phyloP scores from a whole-genome alignment of 2,329 filamentous ascomycete species.

The Diaporthe citri region DNA sequence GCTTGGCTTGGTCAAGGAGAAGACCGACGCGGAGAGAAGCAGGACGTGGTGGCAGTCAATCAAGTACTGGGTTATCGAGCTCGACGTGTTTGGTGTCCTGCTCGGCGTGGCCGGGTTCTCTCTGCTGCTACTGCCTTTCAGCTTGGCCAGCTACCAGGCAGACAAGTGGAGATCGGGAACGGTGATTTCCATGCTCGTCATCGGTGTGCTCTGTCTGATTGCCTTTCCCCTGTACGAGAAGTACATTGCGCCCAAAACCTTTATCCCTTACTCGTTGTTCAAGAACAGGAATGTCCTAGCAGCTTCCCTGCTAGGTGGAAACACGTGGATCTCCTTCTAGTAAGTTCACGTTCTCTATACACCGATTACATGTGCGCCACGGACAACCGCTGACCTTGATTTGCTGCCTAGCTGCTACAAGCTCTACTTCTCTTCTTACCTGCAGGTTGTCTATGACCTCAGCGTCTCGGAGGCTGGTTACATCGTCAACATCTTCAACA shows the following conservation, averaged over 20 bases:
- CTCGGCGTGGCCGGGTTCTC: slow-evolving; percentile 28
- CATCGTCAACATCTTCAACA: slow-evolving; percentile 32
- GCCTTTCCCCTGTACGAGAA: slow-evolving; percentile 16
- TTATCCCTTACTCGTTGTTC: slow-evolving; percentile 21
- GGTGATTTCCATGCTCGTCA: slow-evolving; percentile 24
- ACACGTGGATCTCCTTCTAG: slow-evolving; percentile 28
- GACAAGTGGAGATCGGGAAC: slow-evolving; percentile 31
- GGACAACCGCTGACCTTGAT: not conserved
- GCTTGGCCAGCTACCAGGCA: slow-evolving; percentile 33
- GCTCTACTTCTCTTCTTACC: slow-evolving; percentile 29
- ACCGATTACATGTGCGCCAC: not conserved
- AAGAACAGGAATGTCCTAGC: slow-evolving; percentile 31
- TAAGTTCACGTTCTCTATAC: not conserved
- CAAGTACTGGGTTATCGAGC: slow-evolving; percentile 20
- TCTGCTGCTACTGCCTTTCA: slow-evolving; percentile 26
- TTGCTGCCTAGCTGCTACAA: slow-evolving; percentile 15
- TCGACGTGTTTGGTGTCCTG: slow-evolving; percentile 11
- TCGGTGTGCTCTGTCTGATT: slow-evolving; percentile 16
- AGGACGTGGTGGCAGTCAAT: slow-evolving; percentile 10
- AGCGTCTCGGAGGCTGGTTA: slow-evolving; percentile 22
- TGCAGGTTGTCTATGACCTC: slow-evolving; percentile 23
- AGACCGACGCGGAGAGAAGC: not conserved
- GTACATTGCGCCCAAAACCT: slow-evolving; percentile 21
- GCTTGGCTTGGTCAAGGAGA: slow-evolving; percentile 1
- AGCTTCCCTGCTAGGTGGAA: slow-evolving; percentile 23